A percentile compares a stretch with the other conserved stretches of the same genome.
Evolutionary conservation across 1,284 basidiomycete species (phyloP).

Genomic region (Coniferiporia sulphurascens): DNA sequence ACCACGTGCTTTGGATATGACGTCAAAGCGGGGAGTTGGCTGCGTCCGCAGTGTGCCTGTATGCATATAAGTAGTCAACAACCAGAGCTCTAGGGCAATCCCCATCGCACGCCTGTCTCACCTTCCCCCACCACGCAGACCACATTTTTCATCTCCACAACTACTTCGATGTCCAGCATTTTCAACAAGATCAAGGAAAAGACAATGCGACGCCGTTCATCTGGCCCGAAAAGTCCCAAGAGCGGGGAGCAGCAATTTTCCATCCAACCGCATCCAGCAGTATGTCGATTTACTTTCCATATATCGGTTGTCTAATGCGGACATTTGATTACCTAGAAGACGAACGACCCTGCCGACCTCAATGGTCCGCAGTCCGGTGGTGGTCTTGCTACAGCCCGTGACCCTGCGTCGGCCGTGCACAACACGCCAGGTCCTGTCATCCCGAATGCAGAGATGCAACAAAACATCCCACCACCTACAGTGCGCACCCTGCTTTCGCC

Average conservation of each 20-base stretch:
- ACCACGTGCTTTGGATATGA: not conserved
- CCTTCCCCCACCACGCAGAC: not conserved
- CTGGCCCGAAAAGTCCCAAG: constrained; percentile 8
- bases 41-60: not conserved
- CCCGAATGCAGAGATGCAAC: constrained; percentile 6
- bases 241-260: constrained; percentile 13
- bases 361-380: not conserved
- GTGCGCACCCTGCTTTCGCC: constrained; percentile 21
- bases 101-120: not conserved
- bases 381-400: not conserved
- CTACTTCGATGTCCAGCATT: constrained; percentile 5
- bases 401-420: constrained; percentile 8
- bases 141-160: not conserved
- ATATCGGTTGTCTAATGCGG: not conserved
- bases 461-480: constrained; percentile 29
- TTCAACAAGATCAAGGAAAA: constrained; percentile 24
- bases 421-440: constrained; percentile 12
- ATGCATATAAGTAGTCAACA: not conserved
- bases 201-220: not conserved
- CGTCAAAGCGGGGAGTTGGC: not conserved
- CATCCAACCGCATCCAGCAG: constrained; percentile 17
- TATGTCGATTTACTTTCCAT: constrained; percentile 4
- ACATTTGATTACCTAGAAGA: constrained; percentile 3
- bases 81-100: not conserved
- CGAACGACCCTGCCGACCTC: constrained; percentile 18